Conservation (phyloP, 352 stramenopile species). For the Halophytophthora batemanensis region DNA sequence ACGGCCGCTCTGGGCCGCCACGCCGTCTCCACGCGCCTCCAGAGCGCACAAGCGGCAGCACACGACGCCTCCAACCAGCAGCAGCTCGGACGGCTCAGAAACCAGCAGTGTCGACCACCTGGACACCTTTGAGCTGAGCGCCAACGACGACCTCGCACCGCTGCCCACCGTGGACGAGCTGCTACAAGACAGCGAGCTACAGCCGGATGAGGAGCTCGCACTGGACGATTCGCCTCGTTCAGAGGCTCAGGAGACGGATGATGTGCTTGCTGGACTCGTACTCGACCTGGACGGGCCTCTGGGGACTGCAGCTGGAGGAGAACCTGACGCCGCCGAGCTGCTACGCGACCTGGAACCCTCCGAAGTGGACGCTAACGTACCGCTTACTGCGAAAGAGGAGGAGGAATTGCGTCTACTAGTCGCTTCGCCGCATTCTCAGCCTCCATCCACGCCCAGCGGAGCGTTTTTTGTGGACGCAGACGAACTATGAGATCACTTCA, state of each 20-base stretch:
- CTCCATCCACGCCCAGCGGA: not conserved
- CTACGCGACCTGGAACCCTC: slow-evolving; percentile 18
- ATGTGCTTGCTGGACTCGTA: slow-evolving; percentile 16
- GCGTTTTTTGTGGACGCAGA: slow-evolving; percentile 6
- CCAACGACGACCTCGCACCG: slow-evolving; percentile 9
- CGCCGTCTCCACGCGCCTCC: not conserved
- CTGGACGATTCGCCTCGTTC: slow-evolving; percentile 4
- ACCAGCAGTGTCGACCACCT: slow-evolving; percentile 7
- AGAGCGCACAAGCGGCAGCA: slow-evolving; percentile 21
- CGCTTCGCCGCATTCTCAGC: slow-evolving; percentile 4
- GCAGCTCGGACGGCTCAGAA: slow-evolving; percentile 15
- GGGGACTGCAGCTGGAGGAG: not conserved
- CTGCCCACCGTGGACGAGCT: slow-evolving; percentile 22
- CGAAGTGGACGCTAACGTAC: slow-evolving; percentile 7
- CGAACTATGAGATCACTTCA: slow-evolving; percentile 10
- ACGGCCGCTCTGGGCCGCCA: slow-evolving; percentile 20
- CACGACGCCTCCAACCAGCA: slow-evolving; percentile 16
- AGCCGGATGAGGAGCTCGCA: slow-evolving; percentile 15
- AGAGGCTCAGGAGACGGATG: slow-evolving; percentile 2
- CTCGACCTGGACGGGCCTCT: slow-evolving; percentile 18
- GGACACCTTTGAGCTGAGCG: slow-evolving; percentile 2
- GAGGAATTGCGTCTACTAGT: slow-evolving; percentile 21
- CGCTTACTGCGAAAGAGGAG: slow-evolving; percentile 16
- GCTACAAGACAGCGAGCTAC: slow-evolving; percentile 12
- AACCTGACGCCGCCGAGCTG: slow-evolving; percentile 19